phyloP scores from a whole-genome alignment of 495 filamentous ascomycete genomes.

The Penicillium paradoxum region DNA sequence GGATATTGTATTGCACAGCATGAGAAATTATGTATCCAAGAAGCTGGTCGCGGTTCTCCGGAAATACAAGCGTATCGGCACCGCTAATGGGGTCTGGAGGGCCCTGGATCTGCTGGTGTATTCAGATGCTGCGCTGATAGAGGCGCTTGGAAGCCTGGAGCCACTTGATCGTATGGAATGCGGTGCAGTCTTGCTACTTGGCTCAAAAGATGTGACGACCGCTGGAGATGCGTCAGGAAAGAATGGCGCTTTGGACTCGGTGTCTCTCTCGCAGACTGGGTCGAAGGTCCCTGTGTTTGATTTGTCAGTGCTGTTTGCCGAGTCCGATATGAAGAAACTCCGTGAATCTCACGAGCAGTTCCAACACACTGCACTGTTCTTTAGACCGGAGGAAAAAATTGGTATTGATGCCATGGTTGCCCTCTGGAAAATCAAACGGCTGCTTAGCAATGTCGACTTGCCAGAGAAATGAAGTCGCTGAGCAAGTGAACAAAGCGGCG shows the following conservation, averaged over 20 bases:
- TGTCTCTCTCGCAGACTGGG: conserved; percentile 26
- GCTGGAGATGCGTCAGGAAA: not conserved
- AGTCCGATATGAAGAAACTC: conserved; percentile 28
- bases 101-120: conserved; percentile 22
- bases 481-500: no score
- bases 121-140: conserved; percentile 25
- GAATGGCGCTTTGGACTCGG: conserved; percentile 13
- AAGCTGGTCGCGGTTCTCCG: conserved; percentile 26
- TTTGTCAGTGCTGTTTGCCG: conserved; percentile 34
- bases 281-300: conserved; percentile 44
- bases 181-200: conserved; percentile 30
- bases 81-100: conserved; percentile 31
- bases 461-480: not conserved
- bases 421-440: conserved; percentile 67
- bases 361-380: conserved; percentile 28
- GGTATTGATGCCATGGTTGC: conserved; percentile 50
- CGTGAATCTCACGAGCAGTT: conserved; percentile 20
- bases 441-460: conserved; percentile 23
- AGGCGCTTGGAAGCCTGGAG: conserved; percentile 22
- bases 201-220: conserved; percentile 5
- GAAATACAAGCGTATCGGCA: conserved; percentile 18
- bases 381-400: conserved; percentile 28
- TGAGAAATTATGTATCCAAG: conserved; percentile 47
- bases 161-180: conserved; percentile 25
- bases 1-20: conserved; percentile 48